Base-by-base conservation (phyloP, 768 basidiomycete genomes). In the Coprinopsis marcescibilis region DNA sequence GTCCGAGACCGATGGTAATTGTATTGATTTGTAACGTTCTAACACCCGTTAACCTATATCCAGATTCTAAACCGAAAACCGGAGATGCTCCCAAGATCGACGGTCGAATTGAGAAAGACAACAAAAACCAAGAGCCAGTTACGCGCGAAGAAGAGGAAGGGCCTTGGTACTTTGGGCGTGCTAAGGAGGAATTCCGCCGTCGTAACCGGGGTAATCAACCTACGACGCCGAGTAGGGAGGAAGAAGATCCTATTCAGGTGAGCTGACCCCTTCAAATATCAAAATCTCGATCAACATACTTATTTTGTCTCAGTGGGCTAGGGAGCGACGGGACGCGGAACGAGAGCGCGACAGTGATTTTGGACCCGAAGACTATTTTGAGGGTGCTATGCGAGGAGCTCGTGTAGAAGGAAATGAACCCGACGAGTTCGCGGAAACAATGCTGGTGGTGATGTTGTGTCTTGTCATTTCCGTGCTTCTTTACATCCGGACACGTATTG, bases 291-390 rank as follows among this genome's bases (percentile, higher is more conserved):
- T 45, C 43, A 43, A 17, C 30, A 13, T 40, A 24, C 24, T 42
- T n/a, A 45, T 32, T 34, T 17, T 39, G 4, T 32, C n/a, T 24
- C 23, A 89, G 82, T 92, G 87, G 85, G 88, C 88, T 21, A 72
- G 82, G 48, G 83, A 87, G 8, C 76, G 83, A 36, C 72, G 83
- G 52, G 78, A 78, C 42, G 80, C 79, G 2, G 88, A 87, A 51
- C 76, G 76, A 46, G 86, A 86, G 23, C 77, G 80, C 20, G 85
- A 89, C 23, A 71, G 73, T 41, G 89, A 90, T 48, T 81, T 81
- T 52, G 83, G 82, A 6, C 82, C 87, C 0, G 90, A 93, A 38
- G 89, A 90, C 57, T 89, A 89, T 62, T 85, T 83, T 54, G 87
- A 89, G 23, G 84, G 71, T 2, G 75, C 78, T 3, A 49, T 80